Base-by-base conservation (phyloP, 139 green algal genomes). In the Edaphochlamys debaryana region DNA sequence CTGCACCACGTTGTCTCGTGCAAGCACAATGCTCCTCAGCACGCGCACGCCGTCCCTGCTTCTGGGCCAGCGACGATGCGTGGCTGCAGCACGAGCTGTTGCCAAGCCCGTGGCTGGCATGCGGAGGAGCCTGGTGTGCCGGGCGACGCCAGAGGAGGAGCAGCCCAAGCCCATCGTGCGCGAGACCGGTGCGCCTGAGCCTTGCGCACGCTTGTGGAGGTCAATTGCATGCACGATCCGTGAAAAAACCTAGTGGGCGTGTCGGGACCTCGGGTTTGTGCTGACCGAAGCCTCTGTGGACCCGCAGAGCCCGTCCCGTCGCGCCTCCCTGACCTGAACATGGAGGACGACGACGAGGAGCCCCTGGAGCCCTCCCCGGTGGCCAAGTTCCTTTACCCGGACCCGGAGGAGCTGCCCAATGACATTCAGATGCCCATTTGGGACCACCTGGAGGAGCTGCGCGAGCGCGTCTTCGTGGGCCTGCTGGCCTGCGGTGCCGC, bases 351-450 rank as follows among this genome's bases (percentile, higher is more conserved):
- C 1, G 73, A 69, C 9, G 41, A 41, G n/a, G 75, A 72, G 4
- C n/a, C 19, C 0, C 4, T 27, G 38, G 87, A 91, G 36, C 84
- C 84, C 22, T n/a, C 64, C 2, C 63, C 88, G 3, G 83, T 98
- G 38, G 69, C 95, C 60, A 87, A 92, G 63, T 97, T 97, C 80
- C 88, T 99, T 2, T 93, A 94, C 80, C 96, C 96, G 0, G 87
- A 94, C 48, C 50, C 91, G 56, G 92, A 97, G 27, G 93, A 98
- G 85, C 92, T 98, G 32, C 92, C 94, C 0, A 87, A 96, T 37
- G 96, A 97, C 25, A 50, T 72, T 37, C 45, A 91, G 68, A 98
- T 99, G 96, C 93, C 93, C 7, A 97, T 99, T 37, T 99, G 97
- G 97, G 97, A 99, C 87, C 87, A 91, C 40, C 48, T 91, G 62